Percentiles rank a stretch among this genome's conserved stretches.
Evolutionary conservation across 371 early-diverging fungal species (phyloP).

Genomic region (Zychaea mexicana): DNA sequence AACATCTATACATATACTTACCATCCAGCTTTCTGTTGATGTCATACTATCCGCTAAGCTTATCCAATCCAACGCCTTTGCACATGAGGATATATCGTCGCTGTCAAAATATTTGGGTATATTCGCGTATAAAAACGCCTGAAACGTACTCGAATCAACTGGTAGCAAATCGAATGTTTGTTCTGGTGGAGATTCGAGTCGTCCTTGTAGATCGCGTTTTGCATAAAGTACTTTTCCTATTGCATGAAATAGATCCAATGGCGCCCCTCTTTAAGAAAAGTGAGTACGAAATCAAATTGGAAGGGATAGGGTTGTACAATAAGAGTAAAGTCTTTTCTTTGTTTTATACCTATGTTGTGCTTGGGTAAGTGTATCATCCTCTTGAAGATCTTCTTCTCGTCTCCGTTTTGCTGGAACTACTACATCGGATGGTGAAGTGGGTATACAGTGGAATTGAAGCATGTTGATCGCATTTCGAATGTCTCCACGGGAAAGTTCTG

Average conservation of each 20-base stretch:
- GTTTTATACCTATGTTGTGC: background rate
- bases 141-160: background rate
- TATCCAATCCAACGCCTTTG: background rate
- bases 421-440: background rate
- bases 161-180: background rate
- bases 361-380: background rate
- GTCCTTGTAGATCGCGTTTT: conserved; percentile 25
- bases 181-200: conserved; percentile 32
- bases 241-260: conserved; percentile 39
- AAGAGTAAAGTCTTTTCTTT: background rate
- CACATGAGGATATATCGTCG: background rate
- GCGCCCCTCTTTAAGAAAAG: conserved; percentile 11
- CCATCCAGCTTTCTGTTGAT: background rate
- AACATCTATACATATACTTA: too few species aligned
- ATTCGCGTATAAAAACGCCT: background rate
- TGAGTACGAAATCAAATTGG: too few species aligned
- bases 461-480: conserved; percentile 42
- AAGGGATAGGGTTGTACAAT: too few species aligned
- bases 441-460: conserved; percentile 34
- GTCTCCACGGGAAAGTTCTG: conserved; percentile 35
- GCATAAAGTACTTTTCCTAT: conserved; percentile 45
- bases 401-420: conserved; percentile 8
- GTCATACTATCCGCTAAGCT: background rate
- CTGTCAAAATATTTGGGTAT: background rate
- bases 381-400: background rate